Evolutionary conservation across 345 rosid species (phyloP), one percentile per base, ranked within the genome.

Genomic region (Moringa oleifera): DNA sequence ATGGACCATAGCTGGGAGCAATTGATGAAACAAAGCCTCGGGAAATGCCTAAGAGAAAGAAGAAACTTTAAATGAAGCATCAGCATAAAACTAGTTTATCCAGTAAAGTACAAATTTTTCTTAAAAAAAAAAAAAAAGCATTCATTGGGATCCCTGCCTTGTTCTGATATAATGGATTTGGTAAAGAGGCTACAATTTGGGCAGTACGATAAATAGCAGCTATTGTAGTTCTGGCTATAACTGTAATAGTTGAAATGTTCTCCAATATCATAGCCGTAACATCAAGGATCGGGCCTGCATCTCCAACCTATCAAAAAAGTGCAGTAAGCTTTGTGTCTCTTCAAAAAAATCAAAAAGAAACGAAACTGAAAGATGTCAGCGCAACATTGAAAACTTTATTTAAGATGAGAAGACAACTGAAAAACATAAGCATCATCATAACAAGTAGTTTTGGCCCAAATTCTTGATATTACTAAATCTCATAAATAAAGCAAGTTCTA

Each of bases 1-100:
- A 76, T 91, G 95, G 75, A 91, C 88, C 99, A 95, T 89, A 47
- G 87, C 91, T 68, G 85, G 90, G 63, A 95, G 91, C 75, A 95
- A 74, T 65, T 91, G 96, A 79, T 91, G 91, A 76, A 95, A 95
- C 68, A 95, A 80, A 78, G 95, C 82, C 80, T 91, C 99, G 0
- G 97, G 95, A 61, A 91, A 95, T 68, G 96, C 85, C 99, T 95
- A 71, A 53, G 67, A 63, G 50, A 54, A 69, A 46, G 22, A 68
- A 58, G 54, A 65, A 61, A 67, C 2, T 20, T 70, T 51, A 56
- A 62, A 22, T 15, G 45, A 20, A 23, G 58, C 58, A 62, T 17
- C 16, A 53, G 68, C 18, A 28, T 45, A 16, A 36, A 51, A 33
- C 28, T 47, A 70, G 33, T 55, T 51, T 53, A 61, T 36, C 55